phyloP scores from a whole-genome alignment of 192 early-diverging fungal species.

The Geranomyces variabilis region DNA sequence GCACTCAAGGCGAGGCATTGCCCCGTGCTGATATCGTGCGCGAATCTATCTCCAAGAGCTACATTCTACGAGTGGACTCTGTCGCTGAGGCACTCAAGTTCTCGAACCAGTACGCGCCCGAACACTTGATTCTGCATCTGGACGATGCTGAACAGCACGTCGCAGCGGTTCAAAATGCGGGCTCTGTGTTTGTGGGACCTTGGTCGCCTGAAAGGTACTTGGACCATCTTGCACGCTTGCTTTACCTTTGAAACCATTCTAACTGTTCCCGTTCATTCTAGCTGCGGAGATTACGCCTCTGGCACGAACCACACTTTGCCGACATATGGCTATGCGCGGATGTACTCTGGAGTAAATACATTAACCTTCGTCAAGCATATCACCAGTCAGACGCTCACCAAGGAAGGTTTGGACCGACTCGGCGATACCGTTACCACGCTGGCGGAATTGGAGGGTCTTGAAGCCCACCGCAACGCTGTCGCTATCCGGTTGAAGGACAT shows the following conservation, averaged over 20 bases:
- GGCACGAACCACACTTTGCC: slow-evolving; percentile 99
- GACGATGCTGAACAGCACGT: slow-evolving; percentile 71
- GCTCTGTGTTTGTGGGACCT: slow-evolving; percentile 95
- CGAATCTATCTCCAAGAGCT: slow-evolving; percentile 85
- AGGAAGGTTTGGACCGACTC: slow-evolving; percentile 77
- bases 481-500: slow-evolving; percentile 79
- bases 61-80: slow-evolving; percentile 69
- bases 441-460: slow-evolving; percentile 93
- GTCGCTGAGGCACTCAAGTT: slow-evolving; percentile 84
- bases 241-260: neutral
- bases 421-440: slow-evolving; percentile 93
- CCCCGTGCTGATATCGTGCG: slow-evolving; percentile 90
- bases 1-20: slow-evolving; percentile 78
- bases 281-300: slow-evolving; percentile 98
- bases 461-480: slow-evolving; percentile 97
- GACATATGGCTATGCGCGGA: slow-evolving; percentile 96
- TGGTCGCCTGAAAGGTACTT: slow-evolving; percentile 91
- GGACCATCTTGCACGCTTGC: neutral
- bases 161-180: slow-evolving; percentile 80
- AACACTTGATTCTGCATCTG: slow-evolving; percentile 96
- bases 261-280: slow-evolving; percentile 32
- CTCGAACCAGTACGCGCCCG: slow-evolving; percentile 95
- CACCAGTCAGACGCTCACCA: slow-evolving; percentile 88
- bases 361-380: slow-evolving; percentile 97
- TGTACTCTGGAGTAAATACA: slow-evolving; percentile 99